Evolutionary conservation across 208 protist species (phyloP).

Genomic region (Leishmania guyanensis): DNA sequence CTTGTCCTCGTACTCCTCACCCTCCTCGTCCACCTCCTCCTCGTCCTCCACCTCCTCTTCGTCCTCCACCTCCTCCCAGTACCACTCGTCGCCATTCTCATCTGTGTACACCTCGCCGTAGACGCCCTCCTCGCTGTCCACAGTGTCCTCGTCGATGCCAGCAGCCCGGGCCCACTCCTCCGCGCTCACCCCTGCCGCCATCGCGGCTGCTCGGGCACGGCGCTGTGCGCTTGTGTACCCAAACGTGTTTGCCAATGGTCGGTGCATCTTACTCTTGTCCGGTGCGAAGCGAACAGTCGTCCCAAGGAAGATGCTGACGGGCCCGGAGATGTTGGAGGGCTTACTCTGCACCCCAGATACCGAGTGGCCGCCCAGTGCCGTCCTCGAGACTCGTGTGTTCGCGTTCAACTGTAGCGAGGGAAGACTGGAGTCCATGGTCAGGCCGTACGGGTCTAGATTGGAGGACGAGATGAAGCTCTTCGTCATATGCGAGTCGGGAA

Average conservation of each 20-base stretch:
- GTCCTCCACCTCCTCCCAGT: constrained; percentile 42
- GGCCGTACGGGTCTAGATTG: constrained; percentile 20
- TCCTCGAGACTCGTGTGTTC: constrained; percentile 3
- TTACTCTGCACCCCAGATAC: not conserved
- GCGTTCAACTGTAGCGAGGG: not conserved
- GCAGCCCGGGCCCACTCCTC: constrained; percentile 8
- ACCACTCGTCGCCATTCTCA: constrained; percentile 39
- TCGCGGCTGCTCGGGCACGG: constrained; percentile 11
- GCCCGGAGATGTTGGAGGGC: not conserved
- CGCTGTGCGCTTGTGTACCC: constrained; percentile 23
- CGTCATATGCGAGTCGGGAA: not conserved
- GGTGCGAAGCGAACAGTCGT: constrained; percentile 26
- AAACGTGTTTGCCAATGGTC: constrained; percentile 44
- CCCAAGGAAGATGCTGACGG: constrained; percentile 25
- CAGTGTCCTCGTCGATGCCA: not conserved
- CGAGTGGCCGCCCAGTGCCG: not conserved
- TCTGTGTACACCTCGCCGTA: constrained; percentile 40
- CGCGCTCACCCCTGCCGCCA: constrained; percentile 11
- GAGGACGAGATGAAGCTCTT: constrained; percentile 14
- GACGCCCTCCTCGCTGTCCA: constrained; percentile 21
- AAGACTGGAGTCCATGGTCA: constrained; percentile 13
- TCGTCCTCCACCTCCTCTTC: not conserved
- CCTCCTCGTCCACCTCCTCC: not conserved
- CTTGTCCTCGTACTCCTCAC: too few species aligned
- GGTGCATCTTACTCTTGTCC: constrained; percentile 42